Percentiles rank a stretch among this genome's conserved stretches.
phyloP scores from a whole-genome alignment of 1,284 basidiomycete genomes.

The Malassezia sp. region DNA sequence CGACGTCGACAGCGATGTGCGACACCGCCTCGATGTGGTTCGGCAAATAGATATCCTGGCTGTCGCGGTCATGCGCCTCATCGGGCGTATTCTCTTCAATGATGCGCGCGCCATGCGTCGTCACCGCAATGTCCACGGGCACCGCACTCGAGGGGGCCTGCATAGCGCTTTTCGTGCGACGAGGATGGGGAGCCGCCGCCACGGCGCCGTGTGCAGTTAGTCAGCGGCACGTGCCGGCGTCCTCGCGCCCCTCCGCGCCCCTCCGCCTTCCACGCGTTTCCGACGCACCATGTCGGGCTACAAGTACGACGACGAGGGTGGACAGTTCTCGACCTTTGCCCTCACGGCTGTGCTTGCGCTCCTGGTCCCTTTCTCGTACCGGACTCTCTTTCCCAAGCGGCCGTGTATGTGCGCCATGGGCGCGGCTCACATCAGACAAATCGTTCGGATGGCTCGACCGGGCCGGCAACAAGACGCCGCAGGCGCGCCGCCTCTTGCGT shows the following conservation, averaged over 20 bases:
- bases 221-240: not conserved
- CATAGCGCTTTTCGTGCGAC: not conserved
- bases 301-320: slow-evolving; percentile 47
- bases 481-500: slow-evolving; percentile 17
- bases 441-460: slow-evolving; percentile 40
- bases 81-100: slow-evolving; percentile 10
- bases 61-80: slow-evolving; percentile 14
- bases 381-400: slow-evolving; percentile 20
- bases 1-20: slow-evolving; percentile 52
- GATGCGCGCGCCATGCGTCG: slow-evolving; percentile 16
- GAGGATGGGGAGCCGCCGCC: not conserved
- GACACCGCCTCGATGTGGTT: slow-evolving; percentile 44
- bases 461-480: slow-evolving; percentile 31
- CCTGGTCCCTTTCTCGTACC: slow-evolving; percentile 41
- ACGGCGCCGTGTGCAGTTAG: not conserved
- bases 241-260: not conserved
- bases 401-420: not conserved
- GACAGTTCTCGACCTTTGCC: slow-evolving; percentile 44
- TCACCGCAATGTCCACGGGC: slow-evolving; percentile 12
- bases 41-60: slow-evolving; percentile 43
- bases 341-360: slow-evolving; percentile 41
- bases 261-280: not conserved
- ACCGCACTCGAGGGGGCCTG: slow-evolving; percentile 9
- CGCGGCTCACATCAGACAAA: slow-evolving; percentile 16
- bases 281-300: slow-evolving; percentile 35